Base-by-base conservation (phyloP, 2,329 filamentous ascomycete genomes). In the Fusarium caatingaense region DNA sequence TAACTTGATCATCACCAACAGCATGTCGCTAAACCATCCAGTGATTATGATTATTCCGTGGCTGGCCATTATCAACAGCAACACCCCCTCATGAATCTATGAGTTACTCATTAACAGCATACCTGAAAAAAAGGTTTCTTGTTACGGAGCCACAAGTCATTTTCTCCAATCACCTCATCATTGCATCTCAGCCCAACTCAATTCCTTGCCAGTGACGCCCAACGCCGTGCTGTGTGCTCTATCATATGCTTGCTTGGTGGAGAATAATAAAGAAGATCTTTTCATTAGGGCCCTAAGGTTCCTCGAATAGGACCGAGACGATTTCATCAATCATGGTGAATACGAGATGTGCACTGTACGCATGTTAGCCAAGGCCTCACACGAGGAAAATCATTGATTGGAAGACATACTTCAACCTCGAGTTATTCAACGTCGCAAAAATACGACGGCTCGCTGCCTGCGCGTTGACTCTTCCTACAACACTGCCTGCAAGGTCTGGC, bases 401-500 rank as follows among this genome's bases (percentile, higher is more conserved):
- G 37, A 18, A 13, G 12, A 88, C 91, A 84, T 83, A 94, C 92
- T 98, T 98, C 72, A 99, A 83, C 69, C 93, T 87, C 62, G 89
- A 87, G 80, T 98, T 99, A 80, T 99, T 99, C 72, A 98, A 84
- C 47, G 93, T 94, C 12, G 94, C 94, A 83, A 97, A 93, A 49
- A 98, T 88, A 75, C 94, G 92, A 72, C 95, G 88, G 68, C 94
- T 94, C 23, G 96, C 96, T 59, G 91, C 92, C 78, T 97, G 92
- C 18, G 97, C 96, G 82, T 99, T 99, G 45, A 91, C 88, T 75
- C 94, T 88, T 7, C 96, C 96, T 18, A 99, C 97, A 9, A 99
- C 97, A 80, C 92, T 97, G 10, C 92, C 94, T 11, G 93, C 95
- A 60, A 99, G 78, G 78, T 99, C 96, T 4, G 96, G 96, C 21